A percentile compares a stretch with the other conserved stretches of the same genome.
phyloP scores from a whole-genome alignment of 1,139 yeast species.

The Scheffersomyces lignicola region DNA sequence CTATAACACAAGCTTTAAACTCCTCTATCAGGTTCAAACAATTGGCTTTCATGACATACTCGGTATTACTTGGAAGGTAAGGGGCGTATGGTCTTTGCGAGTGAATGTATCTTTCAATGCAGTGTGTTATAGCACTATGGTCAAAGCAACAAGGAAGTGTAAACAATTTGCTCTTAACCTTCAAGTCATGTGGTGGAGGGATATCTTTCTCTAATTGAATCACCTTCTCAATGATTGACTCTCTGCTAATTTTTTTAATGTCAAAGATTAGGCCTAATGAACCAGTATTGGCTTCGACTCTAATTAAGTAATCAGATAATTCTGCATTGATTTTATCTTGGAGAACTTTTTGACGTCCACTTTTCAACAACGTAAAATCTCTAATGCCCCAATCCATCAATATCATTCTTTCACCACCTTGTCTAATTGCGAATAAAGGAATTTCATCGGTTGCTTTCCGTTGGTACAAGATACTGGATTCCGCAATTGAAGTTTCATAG shows the following conservation, averaged over 20 bases:
- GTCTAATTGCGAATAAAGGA: slow-evolving; percentile 83
- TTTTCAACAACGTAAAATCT: slow-evolving; percentile 62
- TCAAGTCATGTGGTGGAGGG: slow-evolving; percentile 29
- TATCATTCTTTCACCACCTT: slow-evolving; percentile 93
- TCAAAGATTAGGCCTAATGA: slow-evolving; percentile 28
- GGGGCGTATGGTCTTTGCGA: slow-evolving; percentile 39
- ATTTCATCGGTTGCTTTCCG: slow-evolving; percentile 48
- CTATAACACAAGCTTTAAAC: slow-evolving; percentile 28
- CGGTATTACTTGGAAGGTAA: slow-evolving; percentile 32
- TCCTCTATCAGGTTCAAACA: slow-evolving; percentile 24
- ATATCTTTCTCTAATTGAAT: slow-evolving; percentile 22
- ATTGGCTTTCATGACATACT: slow-evolving; percentile 32
- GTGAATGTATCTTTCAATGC: slow-evolving; percentile 32
- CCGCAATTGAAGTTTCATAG: slow-evolving; percentile 28
- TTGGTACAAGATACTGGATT: slow-evolving; percentile 55
- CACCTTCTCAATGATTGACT: slow-evolving; percentile 18
- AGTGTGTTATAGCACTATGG: slow-evolving; percentile 29
- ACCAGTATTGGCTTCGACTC: slow-evolving; percentile 28
- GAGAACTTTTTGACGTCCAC: slow-evolving; percentile 3
- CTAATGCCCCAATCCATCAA: slow-evolving; percentile 92
- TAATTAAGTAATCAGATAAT: slow-evolving; percentile 8
- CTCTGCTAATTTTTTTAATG: slow-evolving; percentile 18
- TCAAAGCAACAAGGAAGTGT: slow-evolving; percentile 31
- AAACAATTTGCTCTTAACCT: slow-evolving; percentile 28
- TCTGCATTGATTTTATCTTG: neutral